phyloP scores from a whole-genome alignment of 257 asterid genomes.

The Cruciata laevipes region DNA sequence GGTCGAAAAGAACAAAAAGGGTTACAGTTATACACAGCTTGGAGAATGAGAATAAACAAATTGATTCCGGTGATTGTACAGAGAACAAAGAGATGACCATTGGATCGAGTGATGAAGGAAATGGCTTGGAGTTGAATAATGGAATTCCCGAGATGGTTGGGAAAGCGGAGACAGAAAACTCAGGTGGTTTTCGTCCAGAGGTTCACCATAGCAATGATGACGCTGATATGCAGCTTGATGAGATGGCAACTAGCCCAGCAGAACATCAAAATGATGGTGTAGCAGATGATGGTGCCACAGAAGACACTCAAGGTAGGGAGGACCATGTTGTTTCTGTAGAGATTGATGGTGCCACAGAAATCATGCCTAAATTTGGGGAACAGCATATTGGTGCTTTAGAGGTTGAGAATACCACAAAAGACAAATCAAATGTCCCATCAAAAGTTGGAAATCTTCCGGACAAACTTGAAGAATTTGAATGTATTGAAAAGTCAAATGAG shows the following conservation, averaged over 20 bases:
- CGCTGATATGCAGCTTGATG: slow-evolving; percentile 29
- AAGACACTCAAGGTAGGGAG: slow-evolving; percentile 29
- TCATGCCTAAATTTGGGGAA: slow-evolving; percentile 24
- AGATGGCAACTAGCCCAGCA: slow-evolving; percentile 22
- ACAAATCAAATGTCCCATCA: slow-evolving; percentile 24
- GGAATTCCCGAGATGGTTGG: slow-evolving; percentile 24
- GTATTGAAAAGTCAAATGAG: slow-evolving; percentile 22
- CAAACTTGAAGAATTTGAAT: slow-evolving; percentile 35
- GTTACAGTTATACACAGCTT: slow-evolving; percentile 41
- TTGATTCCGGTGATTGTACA: slow-evolving; percentile 29
- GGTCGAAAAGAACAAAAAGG: slow-evolving; percentile 51
- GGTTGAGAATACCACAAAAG: slow-evolving; percentile 25
- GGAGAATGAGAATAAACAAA: slow-evolving; percentile 34
- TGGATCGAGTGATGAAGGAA: slow-evolving; percentile 36
- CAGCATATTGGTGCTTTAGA: slow-evolving; percentile 14
- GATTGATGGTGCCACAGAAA: slow-evolving; percentile 28
- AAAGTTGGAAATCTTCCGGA: slow-evolving; percentile 31
- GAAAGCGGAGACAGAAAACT: slow-evolving; percentile 26
- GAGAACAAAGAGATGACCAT: slow-evolving; percentile 26
- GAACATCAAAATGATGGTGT: slow-evolving; percentile 27
- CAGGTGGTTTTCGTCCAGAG: slow-evolving; percentile 29
- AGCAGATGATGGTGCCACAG: slow-evolving; percentile 27
- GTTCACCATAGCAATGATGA: slow-evolving; percentile 30
- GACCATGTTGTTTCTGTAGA: slow-evolving; percentile 12
- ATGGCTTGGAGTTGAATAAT: slow-evolving; percentile 23